A percentile compares a stretch with the other conserved stretches of the same genome.
Evolutionary conservation across 164 flowering plant genomes (phyloP).

Genomic region (Berberis thunbergii): DNA sequence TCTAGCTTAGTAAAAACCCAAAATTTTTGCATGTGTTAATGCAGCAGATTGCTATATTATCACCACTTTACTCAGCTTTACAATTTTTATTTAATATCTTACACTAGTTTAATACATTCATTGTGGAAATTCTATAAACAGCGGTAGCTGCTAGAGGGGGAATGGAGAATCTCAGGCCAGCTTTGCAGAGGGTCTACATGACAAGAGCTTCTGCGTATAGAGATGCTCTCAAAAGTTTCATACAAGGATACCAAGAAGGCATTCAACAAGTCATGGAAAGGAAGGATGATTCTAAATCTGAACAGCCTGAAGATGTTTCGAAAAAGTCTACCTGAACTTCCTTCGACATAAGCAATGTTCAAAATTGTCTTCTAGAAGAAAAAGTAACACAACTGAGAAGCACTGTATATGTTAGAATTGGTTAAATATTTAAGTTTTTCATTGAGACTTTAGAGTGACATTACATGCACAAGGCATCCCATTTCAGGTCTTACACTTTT

Average conservation of each 20-base stretch:
- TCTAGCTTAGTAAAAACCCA: too few species aligned
- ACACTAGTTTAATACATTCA: slow-evolving; percentile 1
- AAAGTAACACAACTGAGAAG: neutral
- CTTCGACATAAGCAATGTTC: neutral
- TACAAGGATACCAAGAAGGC: slow-evolving; percentile 86
- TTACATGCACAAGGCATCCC: neutral
- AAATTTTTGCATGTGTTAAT: too few species aligned
- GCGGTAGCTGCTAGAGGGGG: slow-evolving; percentile 98
- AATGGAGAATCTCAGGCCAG: slow-evolving; percentile 86
- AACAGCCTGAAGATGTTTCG: slow-evolving; percentile 26
- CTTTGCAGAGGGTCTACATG: slow-evolving; percentile 84
- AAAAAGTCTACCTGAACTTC: slow-evolving; percentile 20
- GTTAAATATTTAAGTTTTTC: neutral
- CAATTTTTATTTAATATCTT: neutral
- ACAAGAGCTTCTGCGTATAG: slow-evolving; percentile 78
- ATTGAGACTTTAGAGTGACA: neutral
- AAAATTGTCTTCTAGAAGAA: slow-evolving; percentile 4
- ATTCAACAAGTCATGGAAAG: slow-evolving; percentile 59
- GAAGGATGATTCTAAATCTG: slow-evolving; percentile 42
- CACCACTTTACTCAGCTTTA: neutral
- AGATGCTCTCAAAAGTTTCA: slow-evolving; percentile 81
- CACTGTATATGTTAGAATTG: neutral
- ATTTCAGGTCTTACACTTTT: neutral
- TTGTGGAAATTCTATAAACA: slow-evolving; percentile 14
- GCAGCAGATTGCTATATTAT: too few species aligned